Percentiles rank a stretch among this genome's conserved stretches.
Conservation (phyloP, 2,329 filamentous ascomycete species). For the Bipolaris sorokiniana region DNA sequence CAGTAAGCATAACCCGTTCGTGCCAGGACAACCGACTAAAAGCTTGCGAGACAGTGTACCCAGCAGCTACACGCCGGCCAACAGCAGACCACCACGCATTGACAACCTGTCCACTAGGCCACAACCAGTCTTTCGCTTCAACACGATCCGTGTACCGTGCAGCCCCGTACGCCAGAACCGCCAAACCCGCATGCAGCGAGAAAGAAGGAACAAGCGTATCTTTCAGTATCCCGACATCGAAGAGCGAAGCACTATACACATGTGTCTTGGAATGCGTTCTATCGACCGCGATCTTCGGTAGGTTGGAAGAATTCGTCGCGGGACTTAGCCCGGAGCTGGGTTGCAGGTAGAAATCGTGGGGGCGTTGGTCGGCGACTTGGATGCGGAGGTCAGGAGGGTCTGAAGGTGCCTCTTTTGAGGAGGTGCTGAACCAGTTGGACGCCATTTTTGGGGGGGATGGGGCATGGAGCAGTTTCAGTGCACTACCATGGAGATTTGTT, state of each 20-base stretch:
- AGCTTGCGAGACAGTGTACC: slow-evolving; percentile 55
- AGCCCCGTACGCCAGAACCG: slow-evolving; percentile 59
- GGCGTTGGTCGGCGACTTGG: slow-evolving; percentile 40
- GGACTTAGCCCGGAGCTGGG: slow-evolving; percentile 29
- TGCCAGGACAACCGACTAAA: slow-evolving; percentile 59
- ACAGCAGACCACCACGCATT: slow-evolving; percentile 68
- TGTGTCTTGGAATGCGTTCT: slow-evolving; percentile 43
- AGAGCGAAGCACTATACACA: slow-evolving; percentile 39
- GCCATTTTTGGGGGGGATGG: slow-evolving; percentile 26
- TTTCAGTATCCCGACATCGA: slow-evolving; percentile 59
- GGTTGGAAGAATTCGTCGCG: slow-evolving; percentile 4
- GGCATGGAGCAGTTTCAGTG: slow-evolving; percentile 1
- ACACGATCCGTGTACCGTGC: slow-evolving; percentile 61
- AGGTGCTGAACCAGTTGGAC: slow-evolving; percentile 38
- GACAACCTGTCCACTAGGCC: slow-evolving; percentile 61
- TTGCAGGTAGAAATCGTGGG: slow-evolving; percentile 42
- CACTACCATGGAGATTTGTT: neutral
- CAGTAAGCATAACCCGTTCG: slow-evolving; percentile 62
- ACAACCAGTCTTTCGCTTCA: slow-evolving; percentile 67
- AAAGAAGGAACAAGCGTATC: slow-evolving; percentile 62
- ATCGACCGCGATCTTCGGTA: slow-evolving; percentile 28
- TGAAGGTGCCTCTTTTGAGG: slow-evolving; percentile 22
- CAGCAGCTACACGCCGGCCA: slow-evolving; percentile 58
- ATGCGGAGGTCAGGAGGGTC: slow-evolving; percentile 40
- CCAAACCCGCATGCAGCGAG: slow-evolving; percentile 59